Base-by-base conservation (phyloP, 2,329 filamentous ascomycete genomes). In the Pseudocercospora cruenta region DNA sequence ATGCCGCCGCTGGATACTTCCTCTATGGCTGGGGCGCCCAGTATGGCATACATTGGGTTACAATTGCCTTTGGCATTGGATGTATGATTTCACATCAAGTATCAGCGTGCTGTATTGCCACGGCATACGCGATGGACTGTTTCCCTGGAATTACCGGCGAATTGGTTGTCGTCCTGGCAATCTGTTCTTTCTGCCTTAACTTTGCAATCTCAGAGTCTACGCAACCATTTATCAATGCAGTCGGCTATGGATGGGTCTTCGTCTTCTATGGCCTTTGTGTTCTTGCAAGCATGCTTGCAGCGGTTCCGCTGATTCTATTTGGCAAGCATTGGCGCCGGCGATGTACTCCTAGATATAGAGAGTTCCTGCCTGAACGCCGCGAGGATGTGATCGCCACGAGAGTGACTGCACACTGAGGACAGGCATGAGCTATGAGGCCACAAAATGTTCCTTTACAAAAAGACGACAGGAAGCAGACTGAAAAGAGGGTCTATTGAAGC, bases 1-100 rank as follows among this genome's bases (percentile, higher is more conserved):
- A 78, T 57, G 77, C 73, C 1, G 75, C 71, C 0, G 60, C 78
- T 4, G 79, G 79, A 0, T 80, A 80, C 61, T 75, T 80, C 57
- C 69, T 77, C 33, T 81, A 80, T 62, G 79, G 79, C 53, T 80
- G 78, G 78, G 77, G 75, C 16, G 78, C 78, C 1, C 73, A 77
- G 19, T 39, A 26, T 14, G 78, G 76, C 1, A 68, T 69, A 16
- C 51, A 55, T 22, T 55, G 51, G 51, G 3, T 55, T n/a, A 55
- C 51, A 3, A 55, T 55, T 10, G 51, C 51, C 22, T 55, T 55
- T 24, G 51, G 51, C 19, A 31, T 55, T 14, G 51, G 51, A 19
- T 55, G 51, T 14, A 55, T 55, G 51, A 55, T 55, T 24, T 24
- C 51, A 3, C 51, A 55, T 7, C 51, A 55, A 55, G 51, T 55